phyloP scores from a whole-genome alignment of 129 eudicot genomes.

The Ambrosia trifida region DNA sequence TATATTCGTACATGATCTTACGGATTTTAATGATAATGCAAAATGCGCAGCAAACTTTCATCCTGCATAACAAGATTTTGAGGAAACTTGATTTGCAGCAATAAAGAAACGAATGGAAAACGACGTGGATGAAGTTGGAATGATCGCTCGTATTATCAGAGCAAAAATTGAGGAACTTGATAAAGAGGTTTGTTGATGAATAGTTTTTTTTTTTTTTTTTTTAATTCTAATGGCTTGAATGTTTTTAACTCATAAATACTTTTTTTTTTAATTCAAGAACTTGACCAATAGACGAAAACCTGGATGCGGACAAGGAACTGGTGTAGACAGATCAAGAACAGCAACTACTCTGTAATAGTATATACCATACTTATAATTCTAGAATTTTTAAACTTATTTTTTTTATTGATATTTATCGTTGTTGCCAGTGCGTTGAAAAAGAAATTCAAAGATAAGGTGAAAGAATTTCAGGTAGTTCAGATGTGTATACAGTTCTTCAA shows the following conservation, averaged over 20 bases:
- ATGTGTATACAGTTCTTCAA: not conserved
- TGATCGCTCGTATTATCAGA: conserved; percentile 72
- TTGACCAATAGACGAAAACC: conserved; percentile 73
- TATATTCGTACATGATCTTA: not conserved
- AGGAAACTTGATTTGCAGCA: conserved; percentile 34
- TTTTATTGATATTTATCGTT: conserved; percentile 4
- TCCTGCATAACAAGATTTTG: not conserved
- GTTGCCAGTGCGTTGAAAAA: conserved; percentile 56
- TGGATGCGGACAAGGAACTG: conserved; percentile 98
- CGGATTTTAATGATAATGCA: not conserved
- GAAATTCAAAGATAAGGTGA: conserved; percentile 49
- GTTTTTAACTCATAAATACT: conserved; percentile 8
- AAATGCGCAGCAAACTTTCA: not conserved
- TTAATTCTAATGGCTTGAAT: not conserved
- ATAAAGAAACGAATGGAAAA: conserved; percentile 91
- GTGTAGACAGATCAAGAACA: conserved; percentile 90
- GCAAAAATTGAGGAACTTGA: conserved; percentile 83
- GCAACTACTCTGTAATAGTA: conserved; percentile 71
- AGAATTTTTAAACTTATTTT: not conserved
- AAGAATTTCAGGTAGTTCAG: conserved; percentile 68
- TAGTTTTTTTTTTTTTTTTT: not conserved
- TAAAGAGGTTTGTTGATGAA: conserved; percentile 54
- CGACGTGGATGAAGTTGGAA: conserved; percentile 90
- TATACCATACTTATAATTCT: not conserved
- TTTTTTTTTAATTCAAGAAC: conserved; percentile 47